Evolutionary conservation across 2,329 filamentous ascomycete species (phyloP).

Genomic region (Penicillium sp.): DNA sequence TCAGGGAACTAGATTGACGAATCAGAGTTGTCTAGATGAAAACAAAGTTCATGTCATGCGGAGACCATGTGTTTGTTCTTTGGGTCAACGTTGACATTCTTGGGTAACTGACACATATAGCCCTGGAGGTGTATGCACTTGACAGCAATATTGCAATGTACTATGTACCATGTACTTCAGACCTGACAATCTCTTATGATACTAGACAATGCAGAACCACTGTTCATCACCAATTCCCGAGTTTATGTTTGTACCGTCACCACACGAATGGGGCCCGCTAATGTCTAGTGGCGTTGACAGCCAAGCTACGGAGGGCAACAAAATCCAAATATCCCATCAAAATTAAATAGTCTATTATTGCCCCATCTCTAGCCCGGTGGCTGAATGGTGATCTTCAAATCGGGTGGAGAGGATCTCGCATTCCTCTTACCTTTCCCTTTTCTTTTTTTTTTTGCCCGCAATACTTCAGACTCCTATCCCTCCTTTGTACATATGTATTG

Average conservation of each 20-base stretch:
- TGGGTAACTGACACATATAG: no score
- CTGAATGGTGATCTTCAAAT: background rate
- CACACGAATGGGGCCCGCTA: background rate
- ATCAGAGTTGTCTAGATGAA: background rate
- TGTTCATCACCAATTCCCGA: background rate
- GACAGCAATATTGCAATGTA: background rate
- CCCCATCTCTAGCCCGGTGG: background rate
- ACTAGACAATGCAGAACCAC: background rate
- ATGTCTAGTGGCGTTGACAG: background rate
- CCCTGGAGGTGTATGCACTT: background rate
- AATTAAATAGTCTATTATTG: background rate
- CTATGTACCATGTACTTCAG: background rate
- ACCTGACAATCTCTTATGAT: background rate
- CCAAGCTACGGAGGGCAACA: background rate
- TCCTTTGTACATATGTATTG: background rate
- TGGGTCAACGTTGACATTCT: background rate
- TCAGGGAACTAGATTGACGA: background rate
- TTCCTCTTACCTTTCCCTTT: background rate
- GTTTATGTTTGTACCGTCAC: background rate
- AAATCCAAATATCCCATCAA: background rate
- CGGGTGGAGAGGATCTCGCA: background rate
- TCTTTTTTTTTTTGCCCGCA: background rate
- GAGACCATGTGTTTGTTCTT: background rate
- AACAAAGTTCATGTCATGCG: background rate
- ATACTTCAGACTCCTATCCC: background rate